Evolutionary conservation across 2,329 filamentous ascomycete genomes (phyloP).

Genomic region (Lachnellula willkommii): DNA sequence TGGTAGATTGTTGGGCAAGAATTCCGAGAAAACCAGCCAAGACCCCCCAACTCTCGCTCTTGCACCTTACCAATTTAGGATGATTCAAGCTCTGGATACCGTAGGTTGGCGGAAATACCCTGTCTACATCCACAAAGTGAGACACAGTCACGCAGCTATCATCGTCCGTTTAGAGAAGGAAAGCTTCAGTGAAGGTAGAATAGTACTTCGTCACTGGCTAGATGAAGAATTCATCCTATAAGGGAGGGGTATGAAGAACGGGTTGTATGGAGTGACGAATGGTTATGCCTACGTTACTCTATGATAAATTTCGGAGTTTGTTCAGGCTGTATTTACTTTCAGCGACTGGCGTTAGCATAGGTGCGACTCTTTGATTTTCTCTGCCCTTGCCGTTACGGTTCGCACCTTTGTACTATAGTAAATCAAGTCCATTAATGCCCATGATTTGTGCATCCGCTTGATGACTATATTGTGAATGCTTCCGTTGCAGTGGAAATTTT

Average conservation of each 20-base stretch:
- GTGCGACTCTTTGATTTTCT: background rate
- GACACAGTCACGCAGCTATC: conserved; percentile 86
- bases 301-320: background rate
- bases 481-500: too few species aligned
- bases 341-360: background rate
- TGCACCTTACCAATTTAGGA: conserved; percentile 73
- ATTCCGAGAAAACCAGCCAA: conserved; percentile 17
- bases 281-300: background rate
- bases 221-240: conserved; percentile 58
- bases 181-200: conserved; percentile 67
- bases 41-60: conserved; percentile 67
- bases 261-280: background rate
- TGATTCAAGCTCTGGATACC: conserved; percentile 72
- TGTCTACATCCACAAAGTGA: conserved; percentile 69
- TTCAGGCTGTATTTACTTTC: background rate
- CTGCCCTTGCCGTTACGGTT: too few species aligned
- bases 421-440: too few species aligned
- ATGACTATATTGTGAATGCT: too few species aligned
- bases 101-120: conserved; percentile 60
- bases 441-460: too few species aligned
- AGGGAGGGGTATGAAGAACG: background rate
- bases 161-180: conserved; percentile 68
- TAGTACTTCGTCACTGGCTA: conserved; percentile 78
- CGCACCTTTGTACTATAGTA: too few species aligned
- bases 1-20: background rate